Conservation (phyloP, 192 early-diverging fungal genomes). For the Allomyces macrogynus region DNA sequence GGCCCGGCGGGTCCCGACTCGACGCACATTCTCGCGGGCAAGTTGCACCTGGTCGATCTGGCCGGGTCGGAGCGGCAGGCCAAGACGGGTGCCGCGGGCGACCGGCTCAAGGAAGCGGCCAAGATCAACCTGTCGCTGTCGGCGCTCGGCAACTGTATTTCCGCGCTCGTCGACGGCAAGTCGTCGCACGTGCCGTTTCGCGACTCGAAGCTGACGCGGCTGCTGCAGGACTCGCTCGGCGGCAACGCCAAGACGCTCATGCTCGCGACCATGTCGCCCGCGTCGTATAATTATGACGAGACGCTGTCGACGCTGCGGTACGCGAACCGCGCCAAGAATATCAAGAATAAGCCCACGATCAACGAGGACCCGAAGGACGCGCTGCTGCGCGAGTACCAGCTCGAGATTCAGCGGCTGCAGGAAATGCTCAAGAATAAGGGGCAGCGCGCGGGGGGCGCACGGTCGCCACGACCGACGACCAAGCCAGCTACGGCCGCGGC, state of each 20-base stretch:
- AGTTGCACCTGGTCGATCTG: slow-evolving; percentile 39
- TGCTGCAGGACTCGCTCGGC: slow-evolving; percentile 41
- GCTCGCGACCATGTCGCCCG: slow-evolving; percentile 39
- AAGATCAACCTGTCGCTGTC: slow-evolving; percentile 41
- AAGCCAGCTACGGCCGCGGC: background rate
- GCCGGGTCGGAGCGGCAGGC: slow-evolving; percentile 38
- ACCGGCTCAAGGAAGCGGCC: slow-evolving; percentile 38
- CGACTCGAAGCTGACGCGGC: slow-evolving; percentile 39
- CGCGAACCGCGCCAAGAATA: slow-evolving; percentile 40
- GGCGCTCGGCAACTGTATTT: slow-evolving; percentile 42
- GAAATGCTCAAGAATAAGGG: slow-evolving; percentile 19
- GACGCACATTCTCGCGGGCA: slow-evolving; percentile 24
- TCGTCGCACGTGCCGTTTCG: slow-evolving; percentile 41
- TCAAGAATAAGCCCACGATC: slow-evolving; percentile 43
- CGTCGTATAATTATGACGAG: slow-evolving; percentile 40
- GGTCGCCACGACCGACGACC: slow-evolving; percentile 3
- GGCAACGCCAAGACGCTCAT: slow-evolving; percentile 46
- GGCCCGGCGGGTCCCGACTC: slow-evolving; percentile 13
- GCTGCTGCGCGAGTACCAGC: slow-evolving; percentile 41
- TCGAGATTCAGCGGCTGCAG: slow-evolving; percentile 34
- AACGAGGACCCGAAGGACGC: slow-evolving; percentile 49
- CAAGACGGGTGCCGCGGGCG: slow-evolving; percentile 39
- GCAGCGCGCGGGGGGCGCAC: background rate
- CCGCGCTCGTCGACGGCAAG: slow-evolving; percentile 32
- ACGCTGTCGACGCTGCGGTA: slow-evolving; percentile 36